Evolutionary conservation across 805 yeast species (phyloP).

Genomic region (Saccharomyces cerevisiae): DNA sequence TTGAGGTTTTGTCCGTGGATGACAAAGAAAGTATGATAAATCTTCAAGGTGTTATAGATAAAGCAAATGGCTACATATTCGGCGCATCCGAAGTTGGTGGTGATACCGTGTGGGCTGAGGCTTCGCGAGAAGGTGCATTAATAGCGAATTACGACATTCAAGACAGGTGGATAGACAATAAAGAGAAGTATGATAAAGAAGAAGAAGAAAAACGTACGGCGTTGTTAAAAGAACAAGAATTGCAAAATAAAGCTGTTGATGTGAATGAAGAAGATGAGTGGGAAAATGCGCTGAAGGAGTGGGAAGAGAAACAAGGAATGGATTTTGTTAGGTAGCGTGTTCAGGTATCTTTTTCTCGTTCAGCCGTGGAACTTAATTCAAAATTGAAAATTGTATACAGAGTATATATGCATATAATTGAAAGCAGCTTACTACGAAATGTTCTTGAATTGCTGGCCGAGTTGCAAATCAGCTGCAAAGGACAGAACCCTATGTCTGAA

Average conservation of each 20-base stretch:
- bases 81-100: slow-evolving; percentile 94
- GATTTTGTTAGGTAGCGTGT: slow-evolving; percentile 20
- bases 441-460: not conserved
- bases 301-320: slow-evolving; percentile 40
- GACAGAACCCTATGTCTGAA: not conserved
- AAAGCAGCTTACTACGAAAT: not conserved
- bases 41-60: slow-evolving; percentile 68
- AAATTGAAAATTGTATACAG: not conserved
- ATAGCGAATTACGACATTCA: slow-evolving; percentile 61
- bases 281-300: slow-evolving; percentile 54
- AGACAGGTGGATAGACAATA: slow-evolving; percentile 90
- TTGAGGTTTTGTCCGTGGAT: slow-evolving; percentile 84
- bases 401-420: not conserved
- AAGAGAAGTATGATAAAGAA: slow-evolving; percentile 63
- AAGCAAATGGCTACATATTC: slow-evolving; percentile 86
- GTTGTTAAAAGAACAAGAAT: slow-evolving; percentile 35
- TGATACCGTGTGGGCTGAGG: slow-evolving; percentile 97
- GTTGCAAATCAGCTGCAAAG: not conserved
- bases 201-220: slow-evolving; percentile 41
- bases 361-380: not conserved
- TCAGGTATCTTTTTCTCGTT: not conserved
- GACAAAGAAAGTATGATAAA: slow-evolving; percentile 89
- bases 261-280: slow-evolving; percentile 61
- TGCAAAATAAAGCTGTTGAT: slow-evolving; percentile 40
- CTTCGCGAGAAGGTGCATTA: slow-evolving; percentile 69